Percentiles rank a stretch among this genome's conserved stretches.
Evolutionary conservation across 1,284 basidiomycete genomes (phyloP).

Genomic region (Moesziomyces antarcticus): DNA sequence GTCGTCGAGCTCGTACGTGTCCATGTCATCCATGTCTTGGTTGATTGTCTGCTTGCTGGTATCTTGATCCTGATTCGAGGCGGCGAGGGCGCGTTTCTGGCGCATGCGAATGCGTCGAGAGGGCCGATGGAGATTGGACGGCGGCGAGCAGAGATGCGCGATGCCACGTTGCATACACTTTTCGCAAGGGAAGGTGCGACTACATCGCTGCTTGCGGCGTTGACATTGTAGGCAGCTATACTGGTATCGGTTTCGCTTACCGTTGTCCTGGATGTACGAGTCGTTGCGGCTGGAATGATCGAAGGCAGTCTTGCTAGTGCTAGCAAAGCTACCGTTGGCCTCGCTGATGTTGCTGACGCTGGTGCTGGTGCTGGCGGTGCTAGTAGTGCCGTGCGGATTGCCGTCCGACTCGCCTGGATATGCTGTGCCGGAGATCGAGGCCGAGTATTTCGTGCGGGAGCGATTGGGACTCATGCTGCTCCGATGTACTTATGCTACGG

Average conservation of each 20-base stretch:
- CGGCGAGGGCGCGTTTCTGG: constrained; percentile 22
- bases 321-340: constrained; percentile 11
- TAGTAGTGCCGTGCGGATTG: constrained; percentile 6
- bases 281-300: not conserved
- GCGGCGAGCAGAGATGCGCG: constrained; percentile 36
- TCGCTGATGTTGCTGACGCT: not conserved
- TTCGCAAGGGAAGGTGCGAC: constrained; percentile 40
- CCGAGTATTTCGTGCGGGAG: not conserved
- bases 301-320: not conserved
- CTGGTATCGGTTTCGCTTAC: constrained; percentile 44
- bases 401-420: not conserved
- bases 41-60: constrained; percentile 2
- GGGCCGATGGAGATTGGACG: constrained; percentile 31
- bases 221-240: constrained; percentile 47
- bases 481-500: not conserved
- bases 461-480: not conserved
- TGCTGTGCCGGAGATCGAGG: constrained; percentile 2
- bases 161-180: constrained; percentile 45
- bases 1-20: constrained; percentile 36
- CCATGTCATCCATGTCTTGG: constrained; percentile 26
- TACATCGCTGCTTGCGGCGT: constrained; percentile 41
- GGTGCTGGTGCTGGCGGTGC: not conserved
- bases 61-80: not conserved
- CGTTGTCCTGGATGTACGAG: constrained; percentile 10
- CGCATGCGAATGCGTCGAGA: constrained; percentile 40